phyloP scores from a whole-genome alignment of 116 monocot species.

The Zostera marina region DNA sequence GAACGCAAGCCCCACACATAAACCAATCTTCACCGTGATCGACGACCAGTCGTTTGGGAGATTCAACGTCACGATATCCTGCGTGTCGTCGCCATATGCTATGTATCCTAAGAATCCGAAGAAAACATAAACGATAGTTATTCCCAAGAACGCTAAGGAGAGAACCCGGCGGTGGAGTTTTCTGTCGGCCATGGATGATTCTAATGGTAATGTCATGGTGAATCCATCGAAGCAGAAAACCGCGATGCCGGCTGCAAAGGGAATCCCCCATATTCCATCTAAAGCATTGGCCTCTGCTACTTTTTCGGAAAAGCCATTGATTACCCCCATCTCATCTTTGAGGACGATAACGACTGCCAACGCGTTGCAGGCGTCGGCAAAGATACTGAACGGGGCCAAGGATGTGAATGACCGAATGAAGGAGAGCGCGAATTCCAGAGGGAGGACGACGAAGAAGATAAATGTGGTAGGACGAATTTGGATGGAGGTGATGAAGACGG shows the following conservation, averaged over 20 bases:
- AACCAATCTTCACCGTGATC: constrained; percentile 61
- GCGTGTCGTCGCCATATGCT: constrained; percentile 78
- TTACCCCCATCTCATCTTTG: constrained; percentile 54
- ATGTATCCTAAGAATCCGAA: constrained; percentile 73
- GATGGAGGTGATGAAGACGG: constrained; percentile 26
- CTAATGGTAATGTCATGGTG: constrained; percentile 72
- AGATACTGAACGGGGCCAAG: constrained; percentile 74
- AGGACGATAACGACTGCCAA: constrained; percentile 84
- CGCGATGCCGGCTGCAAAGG: constrained; percentile 63
- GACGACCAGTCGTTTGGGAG: constrained; percentile 69
- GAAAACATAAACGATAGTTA: constrained; percentile 37
- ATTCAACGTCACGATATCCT: constrained; percentile 83
- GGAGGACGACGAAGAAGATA: constrained; percentile 64
- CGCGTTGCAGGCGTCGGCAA: constrained; percentile 78
- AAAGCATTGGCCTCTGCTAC: constrained; percentile 28
- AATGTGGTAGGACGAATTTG: constrained; percentile 30
- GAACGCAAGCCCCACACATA: constrained; percentile 67
- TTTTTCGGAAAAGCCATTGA: constrained; percentile 20
- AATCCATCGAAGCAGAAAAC: constrained; percentile 97
- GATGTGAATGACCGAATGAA: constrained; percentile 68
- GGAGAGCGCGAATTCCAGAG: constrained; percentile 50
- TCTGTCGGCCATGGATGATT: constrained; percentile 77
- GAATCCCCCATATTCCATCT: constrained; percentile 46
- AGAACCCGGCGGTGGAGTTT: constrained; percentile 50
- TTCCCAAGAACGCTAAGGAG: constrained; percentile 41